These are phyloP conservation scores for Cordyceps tenuipes DNA, from an alignment of 2,329 filamentous ascomycete genomes.

Conservation along the genomic window DNA sequence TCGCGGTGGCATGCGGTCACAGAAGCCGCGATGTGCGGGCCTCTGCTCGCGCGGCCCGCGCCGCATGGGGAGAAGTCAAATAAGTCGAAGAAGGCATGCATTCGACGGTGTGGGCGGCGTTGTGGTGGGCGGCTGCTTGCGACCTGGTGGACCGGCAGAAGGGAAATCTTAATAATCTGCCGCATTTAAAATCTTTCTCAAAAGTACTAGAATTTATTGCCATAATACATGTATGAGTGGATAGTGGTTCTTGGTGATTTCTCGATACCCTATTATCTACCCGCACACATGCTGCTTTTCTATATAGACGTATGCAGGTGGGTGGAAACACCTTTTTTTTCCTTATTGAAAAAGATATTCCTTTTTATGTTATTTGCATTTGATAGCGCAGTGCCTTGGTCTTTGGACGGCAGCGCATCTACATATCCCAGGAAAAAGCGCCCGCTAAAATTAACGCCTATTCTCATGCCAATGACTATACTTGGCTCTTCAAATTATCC, in stretches of 20 bases:
- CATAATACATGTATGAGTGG: neutral
- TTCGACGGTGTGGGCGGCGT: neutral
- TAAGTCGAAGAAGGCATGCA: slow-evolving; percentile 6
- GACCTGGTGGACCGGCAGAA: neutral
- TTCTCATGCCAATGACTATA: neutral
- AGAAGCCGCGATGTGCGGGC: slow-evolving; percentile 43
- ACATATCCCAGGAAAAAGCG: neutral
- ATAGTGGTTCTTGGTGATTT: neutral
- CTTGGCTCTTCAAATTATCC: neutral
- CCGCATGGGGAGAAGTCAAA: slow-evolving; percentile 38
- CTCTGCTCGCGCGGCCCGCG: slow-evolving; percentile 39
- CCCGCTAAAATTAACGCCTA: neutral
- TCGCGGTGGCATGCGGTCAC: slow-evolving; percentile 46
- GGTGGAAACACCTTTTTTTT: slow-evolving; percentile 3
- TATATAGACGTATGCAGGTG: neutral
- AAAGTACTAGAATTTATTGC: neutral
- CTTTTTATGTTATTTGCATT: neutral
- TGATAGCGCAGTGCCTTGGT: neutral
- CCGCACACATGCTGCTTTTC: neutral
- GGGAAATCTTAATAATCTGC: neutral
- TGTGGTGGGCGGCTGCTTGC: neutral
- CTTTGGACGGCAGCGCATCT: neutral
- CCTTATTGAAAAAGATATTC: neutral
- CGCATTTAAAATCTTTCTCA: neutral
- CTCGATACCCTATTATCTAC: neutral